Evolutionary conservation across 371 early-diverging fungal genomes (phyloP), one percentile per base, ranked within the genome.

Genomic region (Lichtheimia corymbifera): DNA sequence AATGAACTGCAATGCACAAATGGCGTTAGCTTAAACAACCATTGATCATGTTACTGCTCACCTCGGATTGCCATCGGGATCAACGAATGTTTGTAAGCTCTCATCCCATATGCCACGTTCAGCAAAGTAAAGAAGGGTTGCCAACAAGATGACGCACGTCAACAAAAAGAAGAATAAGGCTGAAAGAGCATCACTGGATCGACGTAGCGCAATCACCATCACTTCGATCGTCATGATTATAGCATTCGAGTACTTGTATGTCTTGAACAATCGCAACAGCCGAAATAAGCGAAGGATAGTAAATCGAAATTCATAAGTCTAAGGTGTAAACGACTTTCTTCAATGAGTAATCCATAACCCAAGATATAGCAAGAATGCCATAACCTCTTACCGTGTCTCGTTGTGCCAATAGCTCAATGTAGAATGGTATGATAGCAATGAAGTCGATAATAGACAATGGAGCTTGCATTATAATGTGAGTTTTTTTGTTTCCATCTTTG

Each of bases 81-180:
- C 80, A 18, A 92, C 76, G 67, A 93, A 94, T n/a, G 83, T 82
- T 53, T 88, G 78, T 30, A 88, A 66, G 5, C 79, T 88, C 11
- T 84, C 85, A 61, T 91, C 89, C 90, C 91, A 94, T 15, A 82
- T 79, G 62, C 94, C 94, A 45, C 94, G 78, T 71, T 94, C 94
- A 2, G 92, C 91, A 84, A 91, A 94, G 68, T 93, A 94, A 47
- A 94, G 73, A 30, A 94, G 68, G 0, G 92, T 90, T 2, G 92
- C 90, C 57, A 93, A 90, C 20, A 89, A 65, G 20, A 91, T 79
- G 11, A 90, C 80, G 30, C 87, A 89, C 4, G 90, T 89, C 20
- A 91, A 80, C 56, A 89, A 73, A 62, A 93, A 89, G 69, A 92
- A 89, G 59, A 91, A 88, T 18, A 93, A 65, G 0, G 93, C 93